Base-by-base conservation (phyloP, 164 flowering plant species). In the Dillenia turbinata region DNA sequence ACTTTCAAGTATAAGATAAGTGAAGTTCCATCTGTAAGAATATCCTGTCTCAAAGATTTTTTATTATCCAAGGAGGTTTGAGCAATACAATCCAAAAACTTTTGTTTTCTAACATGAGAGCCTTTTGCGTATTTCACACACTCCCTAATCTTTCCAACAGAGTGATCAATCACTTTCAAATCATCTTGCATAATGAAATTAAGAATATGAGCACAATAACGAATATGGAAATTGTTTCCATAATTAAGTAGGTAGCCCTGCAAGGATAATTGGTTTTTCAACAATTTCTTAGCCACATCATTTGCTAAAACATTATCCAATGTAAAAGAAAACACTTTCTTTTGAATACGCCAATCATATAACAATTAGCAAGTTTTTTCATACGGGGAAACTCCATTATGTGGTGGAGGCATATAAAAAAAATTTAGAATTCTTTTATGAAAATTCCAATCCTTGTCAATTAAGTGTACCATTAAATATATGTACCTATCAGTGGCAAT, bases 1-100 rank as follows among this genome's bases (percentile, higher is more conserved):
- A 53, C 56, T 63, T 0, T 69, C 67, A 12, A 69, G 15, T 63
- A 63, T 62, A 9, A 50, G 13, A 52, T 17, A 69, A 1, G 67
- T 69, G 0, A 62, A 63, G 43, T 63, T 63, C 63, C 62, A 69
- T 46, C 67, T 9, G 62, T 57, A 15, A 33, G 43, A 22, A 69
- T 62, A 62, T 69, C 63, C 24, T 14, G 50, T 45, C 67, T n/a
- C 50, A 69, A 63, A 9, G 58, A 62, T 16, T 14, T 43, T 8
- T 19, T 24, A 14, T 5, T 13, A 0, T 47, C 19, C 26, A 56
- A 4, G 11, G 12, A n/a, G 0, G 47, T 24, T n/a, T 49, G 10
- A 1, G 14, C 9, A 9, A 51, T 61, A 57, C 61, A 44, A 1
- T 49, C 61, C 11, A 2, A 10, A 65, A 65, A 57, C 16, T 9